Percentiles rank a stretch among this genome's conserved stretches.
Conservation (phyloP, 768 basidiomycete species). For the Lentinula edodes region DNA sequence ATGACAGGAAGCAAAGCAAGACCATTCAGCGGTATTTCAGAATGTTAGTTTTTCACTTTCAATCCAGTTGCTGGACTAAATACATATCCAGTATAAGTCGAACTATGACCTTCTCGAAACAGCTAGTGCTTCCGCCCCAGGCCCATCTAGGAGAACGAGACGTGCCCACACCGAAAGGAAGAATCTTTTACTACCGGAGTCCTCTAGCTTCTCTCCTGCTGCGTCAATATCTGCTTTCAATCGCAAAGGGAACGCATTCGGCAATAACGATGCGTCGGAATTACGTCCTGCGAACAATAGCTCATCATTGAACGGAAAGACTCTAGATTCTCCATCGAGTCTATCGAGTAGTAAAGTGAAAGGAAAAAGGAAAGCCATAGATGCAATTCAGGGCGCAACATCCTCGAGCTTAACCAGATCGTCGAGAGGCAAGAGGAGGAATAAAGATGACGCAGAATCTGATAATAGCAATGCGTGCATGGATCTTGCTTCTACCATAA, state of each 20-base stretch:
- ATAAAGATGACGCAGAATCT: not conserved
- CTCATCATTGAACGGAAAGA: slow-evolving; percentile 9
- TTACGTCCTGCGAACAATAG: slow-evolving; percentile 16
- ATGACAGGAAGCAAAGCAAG: slow-evolving; percentile 61
- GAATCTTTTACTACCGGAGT: slow-evolving; percentile 32
- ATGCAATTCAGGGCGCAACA: not conserved
- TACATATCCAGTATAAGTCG: slow-evolving; percentile 46
- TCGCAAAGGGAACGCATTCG: slow-evolving; percentile 15
- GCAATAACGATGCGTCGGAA: slow-evolving; percentile 25
- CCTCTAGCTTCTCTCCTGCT: slow-evolving; percentile 17
- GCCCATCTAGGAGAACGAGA: slow-evolving; percentile 56
- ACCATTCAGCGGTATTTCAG: slow-evolving; percentile 66
- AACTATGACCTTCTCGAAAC: slow-evolving; percentile 57
- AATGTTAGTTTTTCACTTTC: slow-evolving; percentile 43
- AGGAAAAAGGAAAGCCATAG: slow-evolving; percentile 17
- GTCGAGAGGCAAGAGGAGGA: not conserved
- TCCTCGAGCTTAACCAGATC: not conserved
- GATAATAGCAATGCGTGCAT: not conserved
- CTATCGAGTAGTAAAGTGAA: not conserved
- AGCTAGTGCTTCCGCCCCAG: slow-evolving; percentile 26
- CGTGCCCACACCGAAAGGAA: slow-evolving; percentile 51
- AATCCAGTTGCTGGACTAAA: not conserved
- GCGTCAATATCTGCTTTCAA: slow-evolving; percentile 13
- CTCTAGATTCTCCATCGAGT: slow-evolving; percentile 3
- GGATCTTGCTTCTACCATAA: slow-evolving; percentile 1